Conservation (phyloP, 169 alveolate species). For the Plasmodium adleri region DNA sequence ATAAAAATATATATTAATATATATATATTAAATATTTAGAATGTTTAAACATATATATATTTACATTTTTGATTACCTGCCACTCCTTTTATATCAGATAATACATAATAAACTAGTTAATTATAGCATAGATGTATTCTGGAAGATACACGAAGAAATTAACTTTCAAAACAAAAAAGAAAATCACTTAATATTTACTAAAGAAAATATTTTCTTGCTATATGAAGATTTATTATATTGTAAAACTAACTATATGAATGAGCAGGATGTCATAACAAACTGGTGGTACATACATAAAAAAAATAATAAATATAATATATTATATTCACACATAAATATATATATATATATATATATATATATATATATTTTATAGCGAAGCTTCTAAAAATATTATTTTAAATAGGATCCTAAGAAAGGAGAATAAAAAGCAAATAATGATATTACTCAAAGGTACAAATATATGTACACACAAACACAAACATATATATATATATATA, state of each 20-base stretch:
- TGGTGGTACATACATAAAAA: conserved; percentile 48
- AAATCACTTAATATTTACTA: conserved; percentile 50
- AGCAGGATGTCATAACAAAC: conserved; percentile 49
- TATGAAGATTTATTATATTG: conserved; percentile 53
- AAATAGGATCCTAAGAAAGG: conserved; percentile 68
- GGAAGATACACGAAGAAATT: conserved; percentile 69
- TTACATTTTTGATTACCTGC: neutral
- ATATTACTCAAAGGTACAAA: conserved; percentile 42
- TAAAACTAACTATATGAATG: conserved; percentile 55
- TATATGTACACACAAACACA: too few species aligned
- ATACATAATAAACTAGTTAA: conserved; percentile 52
- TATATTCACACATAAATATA: neutral
- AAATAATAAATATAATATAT: neutral
- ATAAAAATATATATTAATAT: neutral
- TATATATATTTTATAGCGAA: conserved; percentile 32
- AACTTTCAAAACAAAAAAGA: conserved; percentile 63
- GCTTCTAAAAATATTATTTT: conserved; percentile 35
- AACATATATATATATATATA: neutral
- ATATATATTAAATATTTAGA: neutral
- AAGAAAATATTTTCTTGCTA: conserved; percentile 64
- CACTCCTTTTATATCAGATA: neutral
- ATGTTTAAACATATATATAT: neutral
- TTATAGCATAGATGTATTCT: conserved; percentile 50
- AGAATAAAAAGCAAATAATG: conserved; percentile 45
- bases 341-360: neutral